Evolutionary conservation across 495 filamentous ascomycete species (phyloP), one percentile per base, ranked within the genome.

Genomic region (Chaetomidium leptoderma): DNA sequence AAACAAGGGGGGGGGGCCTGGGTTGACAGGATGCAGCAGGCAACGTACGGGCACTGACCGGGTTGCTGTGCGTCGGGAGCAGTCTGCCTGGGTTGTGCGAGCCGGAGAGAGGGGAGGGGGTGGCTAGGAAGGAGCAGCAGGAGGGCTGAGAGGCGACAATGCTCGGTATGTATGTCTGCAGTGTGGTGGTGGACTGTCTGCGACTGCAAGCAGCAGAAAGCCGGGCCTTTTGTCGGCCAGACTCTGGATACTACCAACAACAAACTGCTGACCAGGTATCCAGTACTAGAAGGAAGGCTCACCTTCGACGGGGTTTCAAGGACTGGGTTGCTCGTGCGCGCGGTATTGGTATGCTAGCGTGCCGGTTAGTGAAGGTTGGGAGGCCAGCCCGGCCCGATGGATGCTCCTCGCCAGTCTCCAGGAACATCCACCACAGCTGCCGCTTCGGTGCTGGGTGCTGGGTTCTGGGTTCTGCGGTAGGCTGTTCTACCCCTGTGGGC

Each of bases 191-290:
- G 13, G 23, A 33, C 26, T 24, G 56, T 66, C 53, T 63, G 48
- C 37, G 37, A 57, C 52, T 62, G 48, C 46, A 11, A 53, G 57
- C 21, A 53, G 51, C 46, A 61, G 48, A 60, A 57, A 42, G 43
- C 63, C 62, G 58, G 63, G 59, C 58, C 61, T 63, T 62, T 46
- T 65, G 58, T 68, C 65, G 64, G 66, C 61, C 57, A 58, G 58
- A 63, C 63, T 68, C 55, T 55, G 57, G 57, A 66, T 68, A 19
- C 45, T 17, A 57, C 45, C 35, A 55, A 33, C 45, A 39, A 19
- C 37, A 24, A 29, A 37, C 47, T 14, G 48, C 56, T 14, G 48
- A 27, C 56, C 47, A 29, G 46, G 56, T 27, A 49, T 44, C 23
- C 53, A 40, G 27, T 24, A 21, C 29, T 6, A 37, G 45, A 54